A percentile compares a stretch with the other conserved stretches of the same genome.
Conservation (phyloP, 106 monocot genomes). For the Dioscorea zingiberensis region DNA sequence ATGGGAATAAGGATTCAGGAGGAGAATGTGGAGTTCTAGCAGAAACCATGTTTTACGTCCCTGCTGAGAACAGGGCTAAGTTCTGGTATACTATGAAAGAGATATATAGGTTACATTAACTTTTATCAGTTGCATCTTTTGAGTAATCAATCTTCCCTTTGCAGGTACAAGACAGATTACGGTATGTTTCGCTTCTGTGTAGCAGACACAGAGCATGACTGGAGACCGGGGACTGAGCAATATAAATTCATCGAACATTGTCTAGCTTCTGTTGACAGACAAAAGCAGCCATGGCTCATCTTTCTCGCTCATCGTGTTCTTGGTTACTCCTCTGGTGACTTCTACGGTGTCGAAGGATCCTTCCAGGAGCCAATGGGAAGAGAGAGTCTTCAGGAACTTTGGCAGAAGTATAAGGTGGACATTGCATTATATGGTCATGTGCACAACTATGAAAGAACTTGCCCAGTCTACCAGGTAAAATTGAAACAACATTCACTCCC, state of each 20-base stretch:
- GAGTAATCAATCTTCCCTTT: neutral
- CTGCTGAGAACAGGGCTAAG: constrained; percentile 81
- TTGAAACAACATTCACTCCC: no score
- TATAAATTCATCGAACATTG: constrained; percentile 84
- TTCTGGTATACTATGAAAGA: constrained; percentile 44
- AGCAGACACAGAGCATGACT: constrained; percentile 88
- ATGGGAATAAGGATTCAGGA: constrained; percentile 73
- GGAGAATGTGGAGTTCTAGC: constrained; percentile 92
- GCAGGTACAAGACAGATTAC: constrained; percentile 83
- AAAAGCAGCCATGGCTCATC: constrained; percentile 94
- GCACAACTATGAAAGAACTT: constrained; percentile 93
- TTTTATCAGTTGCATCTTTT: neutral
- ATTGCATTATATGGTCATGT: constrained; percentile 86
- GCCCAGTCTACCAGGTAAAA: constrained; percentile 83
- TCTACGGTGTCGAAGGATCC: constrained; percentile 59
- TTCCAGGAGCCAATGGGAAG: constrained; percentile 92
- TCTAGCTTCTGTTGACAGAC: constrained; percentile 67
- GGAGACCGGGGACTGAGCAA: constrained; percentile 83
- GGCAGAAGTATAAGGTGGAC: constrained; percentile 92
- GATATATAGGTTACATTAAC: neutral
- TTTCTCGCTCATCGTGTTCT: constrained; percentile 79
- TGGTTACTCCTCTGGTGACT: constrained; percentile 63
- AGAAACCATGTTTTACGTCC: constrained; percentile 80
- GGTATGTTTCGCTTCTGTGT: constrained; percentile 95
- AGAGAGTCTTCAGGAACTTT: constrained; percentile 80